Evolutionary conservation across 352 stramenopile species (phyloP), one percentile per base, ranked within the genome.

Genomic region (Globisporangium carolinianum): DNA sequence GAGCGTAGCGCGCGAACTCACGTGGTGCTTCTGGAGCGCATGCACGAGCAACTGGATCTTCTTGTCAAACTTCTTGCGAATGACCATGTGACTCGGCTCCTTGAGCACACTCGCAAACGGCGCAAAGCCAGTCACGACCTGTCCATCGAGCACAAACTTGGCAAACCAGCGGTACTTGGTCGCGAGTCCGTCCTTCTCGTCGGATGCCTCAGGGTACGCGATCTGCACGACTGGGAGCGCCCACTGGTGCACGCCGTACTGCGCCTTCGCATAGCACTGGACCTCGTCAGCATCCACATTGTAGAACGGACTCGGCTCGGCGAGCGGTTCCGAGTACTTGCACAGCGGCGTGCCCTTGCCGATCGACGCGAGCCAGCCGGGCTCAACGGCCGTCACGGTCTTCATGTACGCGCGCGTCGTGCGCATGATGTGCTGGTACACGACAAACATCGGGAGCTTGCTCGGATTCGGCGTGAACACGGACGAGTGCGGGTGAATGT

Each of bases 331-430:
- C 38, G 76, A 82, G 54, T 85, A 91, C 48, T 75, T 78, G 60
- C 82, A 91, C 51, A 94, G 57, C 39, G 84, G 81, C 24, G 81
- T 90, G 54, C 77, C 75, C 61, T 87, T 79, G 9, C 72, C 82
- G n/a, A 94, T 83, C 5, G 73, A 73, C n/a, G 77, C 72, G 15
- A 99, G 86, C 97, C 97, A 99, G 66, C 97, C 83, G 6, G 94
- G 90, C 60, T 99, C 97, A 12, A 99, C 92, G 1, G 96, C 93
- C 8, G 97, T 99, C 32, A 99, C 96, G 62, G 87, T 98, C 62
- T 94, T 97, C 92, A 99, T 98, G 77, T 98, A 98, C 53, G 81
- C 79, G 56, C 79, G 78, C 14, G 73, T 81, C 4, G 83, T 87
- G 45, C 81, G 81, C 72, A 84, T 80, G 57, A 94, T 84, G 61